These are phyloP conservation scores for Gelatoporia subvermispora DNA, from an alignment of 768 basidiomycete species.

Conservation along the genomic window DNA sequence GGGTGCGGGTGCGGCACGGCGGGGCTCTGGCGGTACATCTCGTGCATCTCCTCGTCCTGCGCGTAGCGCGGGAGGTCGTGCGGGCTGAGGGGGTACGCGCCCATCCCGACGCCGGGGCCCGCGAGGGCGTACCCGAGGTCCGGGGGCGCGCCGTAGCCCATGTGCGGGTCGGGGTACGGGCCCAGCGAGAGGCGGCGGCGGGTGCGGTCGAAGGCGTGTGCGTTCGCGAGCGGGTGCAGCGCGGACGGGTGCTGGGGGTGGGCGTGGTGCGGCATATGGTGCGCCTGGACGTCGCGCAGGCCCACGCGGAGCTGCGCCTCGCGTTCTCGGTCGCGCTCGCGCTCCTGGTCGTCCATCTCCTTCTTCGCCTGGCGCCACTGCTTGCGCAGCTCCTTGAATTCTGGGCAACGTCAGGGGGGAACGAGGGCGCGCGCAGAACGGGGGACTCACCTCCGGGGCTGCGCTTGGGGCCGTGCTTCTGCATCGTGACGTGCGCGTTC, in stretches of 20 bases:
- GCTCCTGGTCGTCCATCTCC: constrained; percentile 38
- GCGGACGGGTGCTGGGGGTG: constrained; percentile 8
- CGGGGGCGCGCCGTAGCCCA: neutral
- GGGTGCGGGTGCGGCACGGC: constrained; percentile 1
- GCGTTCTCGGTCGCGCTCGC: constrained; percentile 20
- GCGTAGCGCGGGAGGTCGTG: neutral
- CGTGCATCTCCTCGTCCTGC: constrained; percentile 12
- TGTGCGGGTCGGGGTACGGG: neutral
- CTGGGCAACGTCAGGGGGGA: constrained; percentile 35
- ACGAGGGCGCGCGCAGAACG: constrained; percentile 2
- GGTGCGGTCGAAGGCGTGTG: constrained; percentile 8
- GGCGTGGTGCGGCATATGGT: constrained; percentile 9
- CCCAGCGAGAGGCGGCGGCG: neutral
- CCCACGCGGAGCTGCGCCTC: constrained; percentile 10
- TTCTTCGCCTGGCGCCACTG: constrained; percentile 95
- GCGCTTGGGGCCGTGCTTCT: constrained; percentile 89
- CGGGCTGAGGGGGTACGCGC: neutral
- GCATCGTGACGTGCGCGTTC: constrained; percentile 98
- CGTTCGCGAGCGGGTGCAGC: constrained; percentile 5
- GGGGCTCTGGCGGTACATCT: constrained; percentile 8
- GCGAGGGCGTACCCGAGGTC: neutral
- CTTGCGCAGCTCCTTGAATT: constrained; percentile 97
- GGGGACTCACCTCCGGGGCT: constrained; percentile 75
- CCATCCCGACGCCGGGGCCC: constrained; percentile 5
- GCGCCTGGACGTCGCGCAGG: constrained; percentile 7